Base-by-base conservation (phyloP, 1,139 yeast genomes). In the Taphrina flavorubra region DNA sequence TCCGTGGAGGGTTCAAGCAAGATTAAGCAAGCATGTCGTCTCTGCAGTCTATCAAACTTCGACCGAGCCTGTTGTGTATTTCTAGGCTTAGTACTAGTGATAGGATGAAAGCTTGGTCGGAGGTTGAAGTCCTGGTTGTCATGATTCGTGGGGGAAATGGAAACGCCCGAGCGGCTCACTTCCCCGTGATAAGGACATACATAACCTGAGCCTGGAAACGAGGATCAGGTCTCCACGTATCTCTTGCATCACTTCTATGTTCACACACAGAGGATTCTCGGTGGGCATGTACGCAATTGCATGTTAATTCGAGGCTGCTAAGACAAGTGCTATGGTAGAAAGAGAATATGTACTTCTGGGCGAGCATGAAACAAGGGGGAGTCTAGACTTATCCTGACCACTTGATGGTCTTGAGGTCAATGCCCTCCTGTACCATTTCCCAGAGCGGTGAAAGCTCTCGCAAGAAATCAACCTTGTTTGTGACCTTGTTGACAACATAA, bases 381-480 rank as follows among this genome's bases (percentile, higher is more conserved):
- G 6, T 39, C 6, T 18, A 14, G 14, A 14, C 7, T 44, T 63
- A 63, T 44, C 67, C 67, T 16, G 67, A 63, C 99, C 99, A 94
- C 81, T 94, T 96, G 76, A 94, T 94, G 58, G 96, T 84, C 76
- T 89, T 85, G 78, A 95, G 84, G 77, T 94, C 99, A 76, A 94
- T 92, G 73, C 99, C 99, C 74, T 94, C 99, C 80, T 94, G 97
- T 69, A 91, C 97, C 98, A 94, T 92, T 81, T 94, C 99, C 98
- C 98, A 94, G 74, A 94, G 83, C 68, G 99, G 99, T 67, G 96
- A 88, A 81, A 94, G 84, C 76, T 92, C 95, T 79, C 99, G 86
- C 77, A 94, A 84, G 79, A 91, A 92, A 72, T 88, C 89, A 66
- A 94, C 99, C 79, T 97, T 86, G 78, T 90, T 92, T 68, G 86